Base-by-base conservation (phyloP, 257 asterid genomes). In the Solanum boliviense region DNA sequence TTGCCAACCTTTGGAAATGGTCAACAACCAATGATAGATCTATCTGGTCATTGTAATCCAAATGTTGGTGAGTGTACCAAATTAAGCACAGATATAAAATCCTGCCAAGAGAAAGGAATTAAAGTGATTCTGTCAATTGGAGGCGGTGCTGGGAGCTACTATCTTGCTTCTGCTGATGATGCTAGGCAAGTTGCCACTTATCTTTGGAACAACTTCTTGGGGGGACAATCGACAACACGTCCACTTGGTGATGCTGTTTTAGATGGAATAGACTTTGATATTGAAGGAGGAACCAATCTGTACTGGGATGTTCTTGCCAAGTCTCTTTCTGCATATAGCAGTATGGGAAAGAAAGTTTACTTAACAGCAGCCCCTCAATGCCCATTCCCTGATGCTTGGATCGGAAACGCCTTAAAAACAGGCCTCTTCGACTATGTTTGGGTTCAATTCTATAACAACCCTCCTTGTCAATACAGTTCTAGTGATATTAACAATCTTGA, bases 361-460 rank as follows among this genome's bases (percentile, higher is more conserved):
- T 86, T 86, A 71, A 86, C 82, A 36, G 83, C 88, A 7, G 88
- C 88, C 0, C 88, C 88, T n/a, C 88, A 68, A 4, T 86, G 88
- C 7, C 88, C 88, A 67, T 86, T 86, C 18, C 88, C 88, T 86
- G 83, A 70, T 67, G 88, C 88, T n/a, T 86, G 88, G 88, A 44
- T 86, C 2, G 83, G 88, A 46, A 44, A 44, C 4, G 83, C 88
- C 29, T 70, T 86, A 16, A 70, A 86, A 71, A 86, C 83, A 9
- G 83, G 88, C 23, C 68, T 70, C 44, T 86, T 86, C 32, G 83
- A 86, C 46, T 34, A 85, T 68, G 87, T 67, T 35, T 85, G 87
- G 87, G 79, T 62, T 62, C 87, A 85, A 20, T 85, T 85, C 87
- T 67, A 85, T 70, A 60, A 84, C 12, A 60, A 84, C 5, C 87